phyloP scores from a whole-genome alignment of 1,284 basidiomycete species.

The Fomitopsis pinicola region DNA sequence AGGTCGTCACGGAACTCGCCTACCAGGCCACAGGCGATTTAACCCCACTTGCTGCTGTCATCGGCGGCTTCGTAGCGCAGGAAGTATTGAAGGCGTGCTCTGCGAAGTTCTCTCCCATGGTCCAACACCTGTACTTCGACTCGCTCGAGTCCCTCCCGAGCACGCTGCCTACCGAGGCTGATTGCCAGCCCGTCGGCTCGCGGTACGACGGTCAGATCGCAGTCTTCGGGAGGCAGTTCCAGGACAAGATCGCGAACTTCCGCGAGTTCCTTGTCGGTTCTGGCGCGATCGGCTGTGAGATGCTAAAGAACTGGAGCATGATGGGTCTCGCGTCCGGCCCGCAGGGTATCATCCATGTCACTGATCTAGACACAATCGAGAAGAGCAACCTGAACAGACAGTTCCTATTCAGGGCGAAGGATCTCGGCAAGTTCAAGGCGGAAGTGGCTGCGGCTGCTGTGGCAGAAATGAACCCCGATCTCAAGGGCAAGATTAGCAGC shows the following conservation, averaged over 20 bases:
- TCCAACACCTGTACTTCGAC: conserved; percentile 97
- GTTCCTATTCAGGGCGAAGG: conserved; percentile 97
- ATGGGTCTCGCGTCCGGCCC: conserved; percentile 90
- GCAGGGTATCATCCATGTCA: conserved; percentile 87
- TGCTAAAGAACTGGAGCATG: conserved; percentile 99
- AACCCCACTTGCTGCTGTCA: conserved; percentile 88
- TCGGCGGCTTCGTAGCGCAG: conserved; percentile 98
- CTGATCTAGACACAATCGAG: conserved; percentile 98
- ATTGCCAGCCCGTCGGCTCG: conserved; percentile 79
- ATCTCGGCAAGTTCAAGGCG: conserved; percentile 97
- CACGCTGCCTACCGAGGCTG: conserved; percentile 74
- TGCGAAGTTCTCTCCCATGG: conserved; percentile 97
- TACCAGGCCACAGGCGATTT: conserved; percentile 95
- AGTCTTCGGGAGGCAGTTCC: conserved; percentile 92
- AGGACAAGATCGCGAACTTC: conserved; percentile 88
- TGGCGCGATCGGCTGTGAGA: conserved; percentile 99
- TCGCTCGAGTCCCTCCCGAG: conserved; percentile 91
- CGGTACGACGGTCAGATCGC: conserved; percentile 96
- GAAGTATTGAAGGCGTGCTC: conserved; percentile 97
- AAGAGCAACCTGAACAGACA: conserved; percentile 99
- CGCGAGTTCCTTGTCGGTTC: conserved; percentile 97
- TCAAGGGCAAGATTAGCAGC: conserved; percentile 84
- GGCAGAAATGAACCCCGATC: conserved; percentile 93
- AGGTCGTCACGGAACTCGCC: conserved; percentile 79
- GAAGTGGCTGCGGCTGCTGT: conserved; percentile 94